Evolutionary conservation across 768 basidiomycete species (phyloP).

Genomic region (Tephrocybe sp.): DNA sequence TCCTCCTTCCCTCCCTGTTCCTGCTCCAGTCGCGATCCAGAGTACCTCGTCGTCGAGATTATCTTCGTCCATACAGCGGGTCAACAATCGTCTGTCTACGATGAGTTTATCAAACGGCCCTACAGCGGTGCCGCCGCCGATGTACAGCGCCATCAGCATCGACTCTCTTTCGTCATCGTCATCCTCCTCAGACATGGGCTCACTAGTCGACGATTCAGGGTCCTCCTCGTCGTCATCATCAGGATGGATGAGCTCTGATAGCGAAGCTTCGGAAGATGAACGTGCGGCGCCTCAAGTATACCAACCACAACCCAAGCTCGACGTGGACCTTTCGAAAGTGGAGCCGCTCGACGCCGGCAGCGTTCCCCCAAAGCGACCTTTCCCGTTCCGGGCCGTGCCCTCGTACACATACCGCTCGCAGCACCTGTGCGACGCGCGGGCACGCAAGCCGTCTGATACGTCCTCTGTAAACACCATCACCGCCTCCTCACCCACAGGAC

Average conservation of each 20-base stretch:
- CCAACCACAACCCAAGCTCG: slow-evolving; percentile 24
- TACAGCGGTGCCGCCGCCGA: slow-evolving; percentile 29
- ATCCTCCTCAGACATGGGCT: slow-evolving; percentile 57
- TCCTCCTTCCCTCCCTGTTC: slow-evolving; percentile 30
- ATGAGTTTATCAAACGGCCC: slow-evolving; percentile 32
- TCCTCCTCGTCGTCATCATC: slow-evolving; percentile 60
- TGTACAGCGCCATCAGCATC: slow-evolving; percentile 41
- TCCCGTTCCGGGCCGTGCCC: slow-evolving; percentile 45
- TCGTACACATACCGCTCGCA: slow-evolving; percentile 36
- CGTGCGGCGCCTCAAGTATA: slow-evolving; percentile 28
- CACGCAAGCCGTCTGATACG: slow-evolving; percentile 48
- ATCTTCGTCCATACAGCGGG: slow-evolving; percentile 42
- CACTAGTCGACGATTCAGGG: slow-evolving; percentile 60
- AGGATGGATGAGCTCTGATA: slow-evolving; percentile 52
- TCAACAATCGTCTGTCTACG: slow-evolving; percentile 45
- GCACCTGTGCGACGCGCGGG: slow-evolving; percentile 24
- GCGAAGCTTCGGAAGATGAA: slow-evolving; percentile 40
- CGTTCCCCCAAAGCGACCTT: slow-evolving; percentile 34
- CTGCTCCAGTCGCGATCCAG: slow-evolving; percentile 31
- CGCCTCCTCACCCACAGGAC: slow-evolving; percentile 26
- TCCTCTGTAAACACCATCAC: slow-evolving; percentile 49
- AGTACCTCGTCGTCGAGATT: slow-evolving; percentile 47
- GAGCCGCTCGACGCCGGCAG: slow-evolving; percentile 19
- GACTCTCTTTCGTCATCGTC: slow-evolving; percentile 38
- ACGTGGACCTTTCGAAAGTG: slow-evolving; percentile 19